Evolutionary conservation across 2,329 filamentous ascomycete species (phyloP), one percentile per base, ranked within the genome.

Genomic region (Penicillium sp.): DNA sequence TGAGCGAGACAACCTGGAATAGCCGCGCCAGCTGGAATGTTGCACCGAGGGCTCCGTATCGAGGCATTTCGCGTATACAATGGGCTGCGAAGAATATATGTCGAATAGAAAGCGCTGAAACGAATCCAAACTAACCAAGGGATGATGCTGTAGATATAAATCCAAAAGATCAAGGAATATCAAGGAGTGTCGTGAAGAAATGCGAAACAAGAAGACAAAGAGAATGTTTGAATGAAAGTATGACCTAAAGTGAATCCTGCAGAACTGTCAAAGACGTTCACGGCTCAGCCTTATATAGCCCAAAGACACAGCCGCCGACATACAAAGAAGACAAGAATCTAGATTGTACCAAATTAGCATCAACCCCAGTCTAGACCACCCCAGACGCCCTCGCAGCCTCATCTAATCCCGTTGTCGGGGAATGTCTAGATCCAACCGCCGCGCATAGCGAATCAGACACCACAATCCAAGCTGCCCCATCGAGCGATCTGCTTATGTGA

Each of bases 1-100:
- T 78, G 66, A 96, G 86, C 24, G 83, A 83, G 56, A 88, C 74
- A 53, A 83, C 79, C 69, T 95, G 86, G 60, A 92, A 79, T 51
- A 81, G 79, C 43, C 92, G 86, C 60, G 87, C 82, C 60, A 84
- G 76, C 52, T 89, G 84, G 76, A 95, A 95, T 61, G 87, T 88
- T 63, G 87, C 84, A 70, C 88, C 90, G 60, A 94, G 76, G 69
- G 87, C 87, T 63, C 89, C 87, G 70, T 85, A 86, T 40, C 61
- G 59, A 5, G 57, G 56, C 35, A 38, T 38, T 3, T 38, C 1
- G 35, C 13, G 13, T n/a, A 7, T 33, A 33, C 5, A 11, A 38
- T 20, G 16, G 11, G 28, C 14, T 30, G 18, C 1, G 16, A 22
- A 11, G 4, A 18, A 20, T 20, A 9, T 20, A 44, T 40, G 33